phyloP scores from a whole-genome alignment of 2,329 filamentous ascomycete genomes.

The Botrytis deweyae region DNA sequence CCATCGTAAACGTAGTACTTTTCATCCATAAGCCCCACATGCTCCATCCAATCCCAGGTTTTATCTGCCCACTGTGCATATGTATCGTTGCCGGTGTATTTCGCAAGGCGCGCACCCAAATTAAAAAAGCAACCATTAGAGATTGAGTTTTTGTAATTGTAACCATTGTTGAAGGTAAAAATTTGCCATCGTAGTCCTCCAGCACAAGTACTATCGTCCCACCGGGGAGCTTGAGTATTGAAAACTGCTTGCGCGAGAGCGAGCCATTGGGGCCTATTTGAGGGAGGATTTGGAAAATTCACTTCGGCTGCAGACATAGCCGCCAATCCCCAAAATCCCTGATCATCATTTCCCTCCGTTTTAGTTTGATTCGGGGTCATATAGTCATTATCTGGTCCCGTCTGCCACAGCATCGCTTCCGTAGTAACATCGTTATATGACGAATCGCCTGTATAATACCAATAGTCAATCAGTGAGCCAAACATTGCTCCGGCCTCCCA shows the following conservation, averaged over 20 bases:
- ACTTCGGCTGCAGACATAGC: slow-evolving; percentile 70
- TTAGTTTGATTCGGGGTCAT: slow-evolving; percentile 73
- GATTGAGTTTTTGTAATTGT: slow-evolving; percentile 71
- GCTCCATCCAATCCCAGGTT: slow-evolving; percentile 68
- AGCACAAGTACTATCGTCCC: slow-evolving; percentile 67
- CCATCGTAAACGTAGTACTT: slow-evolving; percentile 64
- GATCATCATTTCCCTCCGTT: slow-evolving; percentile 72
- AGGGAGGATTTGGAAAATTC: slow-evolving; percentile 58
- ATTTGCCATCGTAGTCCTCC: slow-evolving; percentile 85
- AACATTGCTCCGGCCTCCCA: slow-evolving; percentile 70
- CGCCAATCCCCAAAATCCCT: slow-evolving; percentile 71
- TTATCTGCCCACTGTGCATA: slow-evolving; percentile 76
- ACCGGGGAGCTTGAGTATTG: slow-evolving; percentile 72
- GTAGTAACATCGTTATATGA: slow-evolving; percentile 67
- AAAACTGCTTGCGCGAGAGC: slow-evolving; percentile 77
- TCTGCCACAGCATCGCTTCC: slow-evolving; percentile 71
- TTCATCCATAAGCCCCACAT: slow-evolving; percentile 57
- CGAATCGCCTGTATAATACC: slow-evolving; percentile 75
- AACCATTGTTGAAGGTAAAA: slow-evolving; percentile 78
- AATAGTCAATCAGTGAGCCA: slow-evolving; percentile 75
- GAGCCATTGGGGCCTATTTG: slow-evolving; percentile 62
- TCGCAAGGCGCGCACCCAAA: slow-evolving; percentile 64
- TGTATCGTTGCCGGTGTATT: slow-evolving; percentile 74
- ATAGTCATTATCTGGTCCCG: slow-evolving; percentile 70
- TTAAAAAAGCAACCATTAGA: slow-evolving; percentile 64